These are phyloP conservation scores for Fusarium sp. DNA, from an alignment of 2,329 filamentous ascomycete species.

Conservation along the genomic window DNA sequence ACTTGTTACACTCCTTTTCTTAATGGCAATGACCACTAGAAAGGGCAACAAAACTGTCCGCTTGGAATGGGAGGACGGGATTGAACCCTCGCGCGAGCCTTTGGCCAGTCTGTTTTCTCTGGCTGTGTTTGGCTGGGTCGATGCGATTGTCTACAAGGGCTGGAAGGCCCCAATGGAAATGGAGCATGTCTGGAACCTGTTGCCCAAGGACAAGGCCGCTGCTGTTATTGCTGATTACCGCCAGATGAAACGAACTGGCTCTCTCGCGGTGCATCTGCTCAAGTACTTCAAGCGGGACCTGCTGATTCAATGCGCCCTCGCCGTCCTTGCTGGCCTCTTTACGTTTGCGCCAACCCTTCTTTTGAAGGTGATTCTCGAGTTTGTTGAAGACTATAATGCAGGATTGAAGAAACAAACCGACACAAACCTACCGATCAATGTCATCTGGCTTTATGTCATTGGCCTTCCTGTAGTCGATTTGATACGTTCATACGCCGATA, in stretches of 20 bases:
- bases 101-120: slow-evolving; percentile 88
- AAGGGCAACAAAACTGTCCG: slow-evolving; percentile 91
- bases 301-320: slow-evolving; percentile 80
- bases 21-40: slow-evolving; percentile 80
- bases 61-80: slow-evolving; percentile 86
- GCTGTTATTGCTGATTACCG: slow-evolving; percentile 83
- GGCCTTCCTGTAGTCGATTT: slow-evolving; percentile 85
- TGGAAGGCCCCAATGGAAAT: slow-evolving; percentile 87
- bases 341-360: slow-evolving; percentile 92
- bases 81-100: slow-evolving; percentile 87
- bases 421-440: slow-evolving; percentile 76
- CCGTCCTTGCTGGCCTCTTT: slow-evolving; percentile 79
- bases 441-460: slow-evolving; percentile 95
- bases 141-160: slow-evolving; percentile 86
- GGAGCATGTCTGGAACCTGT: slow-evolving; percentile 88
- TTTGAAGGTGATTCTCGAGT: slow-evolving; percentile 89
- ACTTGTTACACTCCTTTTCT: slow-evolving; percentile 75
- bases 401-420: slow-evolving; percentile 48
- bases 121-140: slow-evolving; percentile 89
- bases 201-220: slow-evolving; percentile 87
- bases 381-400: slow-evolving; percentile 81
- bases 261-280: slow-evolving; percentile 80
- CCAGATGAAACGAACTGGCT: slow-evolving; percentile 81
- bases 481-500: slow-evolving; percentile 82
- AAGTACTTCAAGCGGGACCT: slow-evolving; percentile 83